Percentiles rank a stretch among this genome's conserved stretches.
Conservation (phyloP, 257 asterid genomes). For the Solanum medicagineum region DNA sequence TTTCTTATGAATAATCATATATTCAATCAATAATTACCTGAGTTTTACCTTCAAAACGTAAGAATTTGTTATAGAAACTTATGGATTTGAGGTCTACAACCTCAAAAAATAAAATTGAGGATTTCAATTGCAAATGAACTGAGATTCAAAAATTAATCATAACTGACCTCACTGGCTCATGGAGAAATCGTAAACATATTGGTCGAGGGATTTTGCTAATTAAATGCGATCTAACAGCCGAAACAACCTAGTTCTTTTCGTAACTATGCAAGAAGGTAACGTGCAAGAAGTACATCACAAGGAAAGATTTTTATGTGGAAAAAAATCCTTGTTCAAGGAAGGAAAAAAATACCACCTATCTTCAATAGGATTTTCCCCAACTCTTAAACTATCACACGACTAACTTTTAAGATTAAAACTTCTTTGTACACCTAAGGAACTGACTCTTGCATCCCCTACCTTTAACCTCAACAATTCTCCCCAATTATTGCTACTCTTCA, state of each 20-base stretch:
- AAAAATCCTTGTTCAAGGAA: neutral
- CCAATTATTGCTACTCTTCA: neutral
- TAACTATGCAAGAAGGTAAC: neutral
- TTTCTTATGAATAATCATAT: neutral
- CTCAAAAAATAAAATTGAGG: neutral
- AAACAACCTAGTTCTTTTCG: neutral
- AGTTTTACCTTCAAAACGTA: neutral
- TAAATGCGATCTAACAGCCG: neutral
- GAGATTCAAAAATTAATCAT: neutral
- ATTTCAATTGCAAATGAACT: neutral
- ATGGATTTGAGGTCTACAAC: neutral
- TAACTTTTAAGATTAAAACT: neutral
- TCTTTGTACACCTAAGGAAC: neutral
- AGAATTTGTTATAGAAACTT: neutral
- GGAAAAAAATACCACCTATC: neutral
- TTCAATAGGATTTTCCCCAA: neutral
- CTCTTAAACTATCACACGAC: neutral
- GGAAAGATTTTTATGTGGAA: too few species aligned
- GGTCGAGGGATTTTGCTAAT: neutral
- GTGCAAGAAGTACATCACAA: neutral
- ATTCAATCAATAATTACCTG: neutral
- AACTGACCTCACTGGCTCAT: neutral
- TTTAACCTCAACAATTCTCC: neutral
- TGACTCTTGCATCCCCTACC: neutral
- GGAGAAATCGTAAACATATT: neutral